Conservation (phyloP, 768 basidiomycete species). For the Amanita brunnescens region DNA sequence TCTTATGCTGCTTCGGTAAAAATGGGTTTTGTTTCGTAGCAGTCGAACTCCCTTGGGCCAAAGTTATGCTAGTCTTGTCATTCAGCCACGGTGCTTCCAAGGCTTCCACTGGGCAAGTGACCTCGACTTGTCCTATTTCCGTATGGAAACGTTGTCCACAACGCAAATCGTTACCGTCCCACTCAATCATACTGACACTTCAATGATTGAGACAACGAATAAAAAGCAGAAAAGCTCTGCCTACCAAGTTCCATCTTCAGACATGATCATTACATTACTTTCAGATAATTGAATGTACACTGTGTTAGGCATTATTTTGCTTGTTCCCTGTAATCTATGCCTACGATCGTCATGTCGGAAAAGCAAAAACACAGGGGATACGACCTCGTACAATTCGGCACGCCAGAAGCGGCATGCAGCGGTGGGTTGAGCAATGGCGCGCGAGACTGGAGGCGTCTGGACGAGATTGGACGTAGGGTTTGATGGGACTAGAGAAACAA, state of each 20-base stretch:
- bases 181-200: conserved; percentile 36
- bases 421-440: not conserved
- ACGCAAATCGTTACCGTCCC: conserved; percentile 49
- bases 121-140: conserved; percentile 52
- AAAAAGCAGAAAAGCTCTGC: conserved; percentile 11
- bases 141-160: conserved; percentile 37
- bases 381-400: conserved; percentile 48
- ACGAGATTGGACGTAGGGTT: not conserved
- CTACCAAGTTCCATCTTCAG: conserved; percentile 66
- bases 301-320: conserved; percentile 80
- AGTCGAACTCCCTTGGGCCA: conserved; percentile 30
- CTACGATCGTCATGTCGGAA: conserved; percentile 3
- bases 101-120: conserved; percentile 42
- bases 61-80: conserved; percentile 21
- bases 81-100: conserved; percentile 18
- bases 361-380: not conserved
- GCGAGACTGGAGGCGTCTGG: not conserved
- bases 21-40: not conserved
- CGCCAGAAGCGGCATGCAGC: conserved; percentile 44
- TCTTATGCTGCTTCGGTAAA: not conserved
- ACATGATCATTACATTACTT: conserved; percentile 46
- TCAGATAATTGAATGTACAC: conserved; percentile 47
- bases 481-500: not conserved
- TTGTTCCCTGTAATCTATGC: conserved; percentile 39
- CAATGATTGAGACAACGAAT: not conserved